A percentile compares a stretch with the other conserved stretches of the same genome.
Evolutionary conservation across 2,329 filamentous ascomycete species (phyloP).

Genomic region (Monilinia polystroma): DNA sequence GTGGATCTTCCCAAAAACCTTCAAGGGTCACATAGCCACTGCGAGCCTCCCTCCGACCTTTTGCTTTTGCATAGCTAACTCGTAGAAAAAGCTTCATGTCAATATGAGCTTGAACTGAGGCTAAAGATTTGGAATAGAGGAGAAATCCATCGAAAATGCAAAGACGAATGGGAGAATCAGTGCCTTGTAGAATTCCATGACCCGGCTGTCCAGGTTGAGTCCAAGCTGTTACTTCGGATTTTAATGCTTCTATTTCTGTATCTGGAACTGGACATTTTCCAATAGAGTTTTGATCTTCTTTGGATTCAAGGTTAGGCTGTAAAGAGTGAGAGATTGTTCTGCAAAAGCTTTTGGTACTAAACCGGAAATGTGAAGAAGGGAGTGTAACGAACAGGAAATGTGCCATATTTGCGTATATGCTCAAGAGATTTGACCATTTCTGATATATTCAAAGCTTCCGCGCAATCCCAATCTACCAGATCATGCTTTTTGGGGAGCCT

Average conservation of each 20-base stretch:
- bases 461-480: conserved; percentile 89
- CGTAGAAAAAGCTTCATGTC: conserved; percentile 78
- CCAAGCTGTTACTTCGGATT: conserved; percentile 50
- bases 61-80: conserved; percentile 63
- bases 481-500: conserved; percentile 58
- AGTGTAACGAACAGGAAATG: conserved; percentile 54
- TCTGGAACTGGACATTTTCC: conserved; percentile 54
- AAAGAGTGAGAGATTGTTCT: conserved; percentile 25
- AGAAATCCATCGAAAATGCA: conserved; percentile 88
- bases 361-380: conserved; percentile 34
- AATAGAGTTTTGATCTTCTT: conserved; percentile 62
- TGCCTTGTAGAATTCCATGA: conserved; percentile 40
- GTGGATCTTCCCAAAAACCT: conserved; percentile 94
- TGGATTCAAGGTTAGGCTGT: conserved; percentile 53
- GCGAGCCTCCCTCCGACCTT: conserved; percentile 63
- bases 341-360: conserved; percentile 35
- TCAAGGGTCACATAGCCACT: conserved; percentile 78
- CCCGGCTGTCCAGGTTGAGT: conserved; percentile 48
- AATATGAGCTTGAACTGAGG: conserved; percentile 55
- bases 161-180: conserved; percentile 43
- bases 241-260: conserved; percentile 48
- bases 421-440: conserved; percentile 65
- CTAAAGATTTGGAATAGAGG: conserved; percentile 63
- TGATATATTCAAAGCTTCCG: conserved; percentile 71
- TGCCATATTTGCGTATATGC: conserved; percentile 69